Base-by-base conservation (phyloP, 257 asterid species). In the Lithospermum erythrorhizon region DNA sequence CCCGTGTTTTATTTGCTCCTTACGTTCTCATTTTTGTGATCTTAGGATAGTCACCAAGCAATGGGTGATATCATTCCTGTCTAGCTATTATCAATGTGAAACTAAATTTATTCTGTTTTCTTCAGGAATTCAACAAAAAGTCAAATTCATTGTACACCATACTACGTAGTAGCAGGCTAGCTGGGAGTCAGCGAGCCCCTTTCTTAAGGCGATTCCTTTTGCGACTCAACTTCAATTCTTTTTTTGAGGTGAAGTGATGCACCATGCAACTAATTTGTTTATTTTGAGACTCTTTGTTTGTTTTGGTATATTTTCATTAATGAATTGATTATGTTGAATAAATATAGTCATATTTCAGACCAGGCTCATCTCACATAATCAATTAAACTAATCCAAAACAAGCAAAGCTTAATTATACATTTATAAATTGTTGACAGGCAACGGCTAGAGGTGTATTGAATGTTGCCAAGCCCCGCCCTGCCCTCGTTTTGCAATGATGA, bases 121-220 rank as follows among this genome's bases (percentile, higher is more conserved):
- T 74, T 65, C 89, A 93, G 96, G 99, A 93, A 65, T 93, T 93
- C 70, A 78, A 83, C 72, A 93, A 93, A 80, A 89, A 93, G 70
- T 93, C 99, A 59, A 93, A 86, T 81, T 93, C 99, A 55, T 71
- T 89, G 69, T 93, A 93, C 75, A 93, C 99, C 32, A 93, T 93
- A 68, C 84, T 93, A 30, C 91, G 96, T 22, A 89, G 91, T 68
- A 87, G 94, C 81, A 84, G 96, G 81, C 90, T 93, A 63, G 97
- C 95, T 61, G 97, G 99, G 76, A 93, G 99, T 76, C 99, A 93
- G 77, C 84, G 99, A 53, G 99, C 99, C 61, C 99, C 99, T 2
- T 93, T 89, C 63, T 90, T 93, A 64, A 73, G 97, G 79, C 95
- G 95, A 47, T 93, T 93, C 77, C 97, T 93, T 76, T 67, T 93